Percentiles rank a stretch among this genome's conserved stretches.
Conservation (phyloP, 306 rosid species). For the Macrotyloma uniflorum region DNA sequence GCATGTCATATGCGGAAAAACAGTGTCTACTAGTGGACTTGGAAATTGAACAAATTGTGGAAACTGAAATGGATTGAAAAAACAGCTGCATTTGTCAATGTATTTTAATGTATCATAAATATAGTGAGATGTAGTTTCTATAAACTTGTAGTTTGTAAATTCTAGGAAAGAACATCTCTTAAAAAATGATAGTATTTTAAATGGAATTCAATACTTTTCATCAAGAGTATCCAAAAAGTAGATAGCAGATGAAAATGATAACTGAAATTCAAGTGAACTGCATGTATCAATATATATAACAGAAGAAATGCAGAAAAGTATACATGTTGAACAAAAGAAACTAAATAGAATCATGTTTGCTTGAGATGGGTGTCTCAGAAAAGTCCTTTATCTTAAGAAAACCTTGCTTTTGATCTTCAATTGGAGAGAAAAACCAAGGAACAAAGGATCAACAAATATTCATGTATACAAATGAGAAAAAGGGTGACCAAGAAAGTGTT, state of each 20-base stretch:
- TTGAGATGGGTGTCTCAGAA: not conserved
- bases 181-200: not conserved
- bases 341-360: not conserved
- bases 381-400: not conserved
- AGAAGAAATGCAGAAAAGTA: not conserved
- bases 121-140: not conserved
- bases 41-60: constrained; percentile 28
- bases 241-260: not conserved
- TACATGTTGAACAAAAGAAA: not conserved
- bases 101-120: not conserved
- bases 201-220: not conserved
- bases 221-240: not conserved
- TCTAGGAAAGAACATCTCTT: not conserved
- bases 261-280: constrained; percentile 27
- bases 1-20: not conserved
- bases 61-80: not conserved
- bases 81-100: not conserved
- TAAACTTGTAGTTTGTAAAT: not conserved
- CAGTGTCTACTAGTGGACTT: not conserved
- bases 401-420: constrained; percentile 1
- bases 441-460: not conserved
- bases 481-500: not conserved
- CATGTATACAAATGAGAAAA: not conserved
- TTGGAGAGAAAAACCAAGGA: not conserved
- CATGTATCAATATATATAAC: not conserved